Evolutionary conservation across 2,329 filamentous ascomycete genomes (phyloP).

Genomic region (Neofusicoccum sp.): DNA sequence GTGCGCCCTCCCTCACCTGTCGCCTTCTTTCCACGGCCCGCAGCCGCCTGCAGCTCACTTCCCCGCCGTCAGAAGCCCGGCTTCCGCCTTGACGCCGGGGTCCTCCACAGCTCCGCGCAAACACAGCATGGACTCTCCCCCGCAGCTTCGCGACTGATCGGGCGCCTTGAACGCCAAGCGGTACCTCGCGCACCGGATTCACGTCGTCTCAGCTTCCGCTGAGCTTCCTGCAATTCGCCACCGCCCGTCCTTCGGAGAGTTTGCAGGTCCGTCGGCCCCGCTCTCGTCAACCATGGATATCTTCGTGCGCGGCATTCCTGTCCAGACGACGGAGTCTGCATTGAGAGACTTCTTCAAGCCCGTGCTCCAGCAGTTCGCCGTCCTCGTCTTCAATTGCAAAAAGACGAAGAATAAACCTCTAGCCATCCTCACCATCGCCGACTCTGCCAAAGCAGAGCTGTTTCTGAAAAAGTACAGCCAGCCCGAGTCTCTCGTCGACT

Average conservation of each 20-base stretch:
- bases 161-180: not conserved
- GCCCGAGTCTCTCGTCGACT: slow-evolving; percentile 20
- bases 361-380: slow-evolving; percentile 38
- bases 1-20: not conserved
- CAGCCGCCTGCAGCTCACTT: not conserved
- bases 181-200: not conserved
- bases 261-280: not conserved
- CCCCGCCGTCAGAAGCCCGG: not conserved
- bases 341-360: slow-evolving; percentile 42
- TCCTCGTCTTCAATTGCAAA: slow-evolving; percentile 44
- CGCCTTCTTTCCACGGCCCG: not conserved
- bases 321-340: slow-evolving; percentile 41
- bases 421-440: slow-evolving; percentile 49
- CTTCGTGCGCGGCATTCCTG: slow-evolving; percentile 44
- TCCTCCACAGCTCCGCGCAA: not conserved
- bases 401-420: slow-evolving; percentile 42
- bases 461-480: slow-evolving; percentile 43
- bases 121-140: not conserved
- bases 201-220: not conserved
- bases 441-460: slow-evolving; percentile 35
- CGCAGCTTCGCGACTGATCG: not conserved
- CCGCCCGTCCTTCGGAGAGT: not conserved
- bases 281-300: slow-evolving; percentile 44
- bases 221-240: too few species aligned
- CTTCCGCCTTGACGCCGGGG: not conserved